Conservation (phyloP, 352 stramenopile genomes). For the Aphanomyces invadans region DNA sequence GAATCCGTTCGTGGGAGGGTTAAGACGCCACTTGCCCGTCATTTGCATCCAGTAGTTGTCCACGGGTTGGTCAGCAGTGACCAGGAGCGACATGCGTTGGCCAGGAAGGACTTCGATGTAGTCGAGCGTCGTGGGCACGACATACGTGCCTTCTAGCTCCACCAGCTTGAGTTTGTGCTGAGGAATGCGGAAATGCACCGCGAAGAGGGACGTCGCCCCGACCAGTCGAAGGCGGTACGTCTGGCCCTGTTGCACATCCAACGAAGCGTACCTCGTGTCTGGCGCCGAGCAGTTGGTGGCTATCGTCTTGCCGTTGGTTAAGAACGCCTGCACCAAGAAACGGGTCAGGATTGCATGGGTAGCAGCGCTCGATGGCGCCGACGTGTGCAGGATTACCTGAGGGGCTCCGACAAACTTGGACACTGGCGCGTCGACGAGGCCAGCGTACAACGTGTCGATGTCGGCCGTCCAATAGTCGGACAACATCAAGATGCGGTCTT, state of each 20-base stretch:
- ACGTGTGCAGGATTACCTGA: constrained; percentile 7
- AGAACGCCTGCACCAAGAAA: constrained; percentile 14
- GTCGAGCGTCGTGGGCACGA: constrained; percentile 26
- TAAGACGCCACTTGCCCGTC: background rate
- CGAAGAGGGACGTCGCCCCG: constrained; percentile 26
- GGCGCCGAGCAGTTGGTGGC: constrained; percentile 22
- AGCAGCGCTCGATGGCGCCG: too few relatives aligned
- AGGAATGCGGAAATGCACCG: constrained; percentile 31
- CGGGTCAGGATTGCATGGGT: too few relatives aligned
- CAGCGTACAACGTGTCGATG: constrained; percentile 16
- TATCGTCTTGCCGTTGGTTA: constrained; percentile 31
- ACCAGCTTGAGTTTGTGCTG: constrained; percentile 32
- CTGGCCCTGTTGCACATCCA: constrained; percentile 27
- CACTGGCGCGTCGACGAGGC: constrained; percentile 25
- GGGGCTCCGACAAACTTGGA: constrained; percentile 34
- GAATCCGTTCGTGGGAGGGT: constrained; percentile 25
- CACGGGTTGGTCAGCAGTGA: constrained; percentile 28
- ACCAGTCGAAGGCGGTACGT: constrained; percentile 33
- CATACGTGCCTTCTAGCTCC: constrained; percentile 31
- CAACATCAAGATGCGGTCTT: constrained; percentile 26
- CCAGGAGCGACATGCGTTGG: constrained; percentile 28
- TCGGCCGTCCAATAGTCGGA: constrained; percentile 31
- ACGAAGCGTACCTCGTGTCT: constrained; percentile 17
- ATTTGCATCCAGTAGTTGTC: constrained; percentile 28
- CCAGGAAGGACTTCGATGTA: constrained; percentile 28